Conservation (phyloP, 169 alveolate species). For the Plasmodium reichenowi region DNA sequence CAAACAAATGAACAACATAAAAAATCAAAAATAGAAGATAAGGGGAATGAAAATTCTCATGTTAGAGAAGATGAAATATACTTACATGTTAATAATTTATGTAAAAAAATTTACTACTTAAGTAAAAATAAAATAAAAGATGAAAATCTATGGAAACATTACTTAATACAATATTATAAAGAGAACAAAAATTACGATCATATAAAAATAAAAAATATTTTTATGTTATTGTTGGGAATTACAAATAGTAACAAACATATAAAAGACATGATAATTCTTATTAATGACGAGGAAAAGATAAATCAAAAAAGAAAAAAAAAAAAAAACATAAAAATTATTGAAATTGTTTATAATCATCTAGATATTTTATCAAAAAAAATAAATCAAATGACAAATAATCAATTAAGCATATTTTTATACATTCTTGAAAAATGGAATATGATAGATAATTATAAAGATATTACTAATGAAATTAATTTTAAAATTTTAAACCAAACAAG, state of each 20-base stretch:
- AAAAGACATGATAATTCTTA: slow-evolving; percentile 1
- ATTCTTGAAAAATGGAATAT: slow-evolving; percentile 35
- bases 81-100: slow-evolving; percentile 12
- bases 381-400: slow-evolving; percentile 34
- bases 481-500: slow-evolving; percentile 25
- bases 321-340: slow-evolving; percentile 5
- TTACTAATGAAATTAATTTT: slow-evolving; percentile 23
- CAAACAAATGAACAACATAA: neutral
- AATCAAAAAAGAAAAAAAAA: neutral
- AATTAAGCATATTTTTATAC: slow-evolving; percentile 42
- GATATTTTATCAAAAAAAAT: slow-evolving; percentile 27
- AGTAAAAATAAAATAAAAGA: slow-evolving; percentile 39
- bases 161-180: slow-evolving; percentile 24
- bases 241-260: slow-evolving; percentile 21
- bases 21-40: neutral
- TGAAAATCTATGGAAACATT: slow-evolving; percentile 39
- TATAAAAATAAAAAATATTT: slow-evolving; percentile 18
- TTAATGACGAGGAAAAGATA: neutral
- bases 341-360: slow-evolving; percentile 24
- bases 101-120: slow-evolving; percentile 43
- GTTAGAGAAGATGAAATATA: neutral
- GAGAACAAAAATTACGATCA: slow-evolving; percentile 19
- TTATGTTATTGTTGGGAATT: slow-evolving; percentile 49
- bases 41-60: neutral
- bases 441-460: slow-evolving; percentile 13